Evolutionary conservation across 257 asterid genomes (phyloP).

Genomic region (Plantago major): DNA sequence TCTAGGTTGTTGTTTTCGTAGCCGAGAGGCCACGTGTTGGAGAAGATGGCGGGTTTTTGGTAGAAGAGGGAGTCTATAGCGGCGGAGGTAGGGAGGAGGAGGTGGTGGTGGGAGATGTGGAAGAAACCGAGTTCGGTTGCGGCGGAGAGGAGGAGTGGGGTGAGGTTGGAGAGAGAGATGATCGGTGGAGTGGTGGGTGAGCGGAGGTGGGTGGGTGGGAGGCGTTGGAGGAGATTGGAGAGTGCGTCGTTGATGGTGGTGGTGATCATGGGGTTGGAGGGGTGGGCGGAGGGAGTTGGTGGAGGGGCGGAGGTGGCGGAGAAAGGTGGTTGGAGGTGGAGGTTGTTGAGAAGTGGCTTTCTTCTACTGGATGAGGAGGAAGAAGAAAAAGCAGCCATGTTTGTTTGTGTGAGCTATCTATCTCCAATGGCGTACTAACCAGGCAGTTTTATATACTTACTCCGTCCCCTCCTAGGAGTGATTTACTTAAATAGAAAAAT

Average conservation of each 20-base stretch:
- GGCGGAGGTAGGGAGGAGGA: slow-evolving; percentile 40
- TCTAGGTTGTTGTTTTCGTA: slow-evolving; percentile 33
- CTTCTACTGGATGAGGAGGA: slow-evolving; percentile 8
- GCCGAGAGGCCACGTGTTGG: slow-evolving; percentile 72
- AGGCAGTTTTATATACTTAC: too few relatives aligned
- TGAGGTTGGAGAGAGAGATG: slow-evolving; percentile 41
- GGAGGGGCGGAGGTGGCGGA: slow-evolving; percentile 62
- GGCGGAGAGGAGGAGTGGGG: slow-evolving; percentile 38
- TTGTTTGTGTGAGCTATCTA: too few relatives aligned
- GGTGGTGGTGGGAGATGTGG: slow-evolving; percentile 51
- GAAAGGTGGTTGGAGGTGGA: slow-evolving; percentile 29
- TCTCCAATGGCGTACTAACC: too few relatives aligned
- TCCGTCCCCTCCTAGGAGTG: too few relatives aligned
- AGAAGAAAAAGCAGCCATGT: slow-evolving; percentile 60
- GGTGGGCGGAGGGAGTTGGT: slow-evolving; percentile 62
- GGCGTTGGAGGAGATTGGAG: slow-evolving; percentile 59
- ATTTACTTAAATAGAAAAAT: too few relatives aligned
- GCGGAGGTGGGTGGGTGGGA: slow-evolving; percentile 54
- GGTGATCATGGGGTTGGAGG: slow-evolving; percentile 31
- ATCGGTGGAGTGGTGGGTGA: slow-evolving; percentile 31
- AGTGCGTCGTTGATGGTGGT: slow-evolving; percentile 19
- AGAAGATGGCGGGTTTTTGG: slow-evolving; percentile 35
- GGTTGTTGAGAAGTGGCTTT: slow-evolving; percentile 30
- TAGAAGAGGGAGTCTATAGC: too few relatives aligned
- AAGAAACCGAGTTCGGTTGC: slow-evolving; percentile 53